Evolutionary conservation across 176 grass and related monocot genomes (phyloP), one percentile per base, ranked within the genome.

Genomic region (Aegilops sharonensis): DNA sequence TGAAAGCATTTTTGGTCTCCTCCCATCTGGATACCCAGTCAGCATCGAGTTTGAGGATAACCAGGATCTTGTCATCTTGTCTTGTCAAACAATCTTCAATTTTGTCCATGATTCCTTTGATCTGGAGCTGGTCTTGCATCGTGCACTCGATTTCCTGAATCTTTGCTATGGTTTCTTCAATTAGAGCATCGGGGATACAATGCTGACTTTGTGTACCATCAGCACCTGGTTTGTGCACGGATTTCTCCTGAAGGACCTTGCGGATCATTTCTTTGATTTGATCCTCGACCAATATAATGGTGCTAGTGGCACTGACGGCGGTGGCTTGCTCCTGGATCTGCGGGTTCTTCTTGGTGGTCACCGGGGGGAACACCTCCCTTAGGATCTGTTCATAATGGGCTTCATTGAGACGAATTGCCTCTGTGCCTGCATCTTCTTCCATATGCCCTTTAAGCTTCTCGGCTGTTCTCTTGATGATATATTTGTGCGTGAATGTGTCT

Each of bases 251-350:
- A 17, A 67, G 29, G 64, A 67, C 14, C 13, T 67, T 67, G 3
- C 24, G 11, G 39, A 87, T 72, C 27, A 87, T 73, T 80, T 81
- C 9, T 64, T 64, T 87, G 68, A 80, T 50, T 37, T 37, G 20
- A 8, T 20, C 56, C 9, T 72, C 76, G 6, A 4, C 48, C 47
- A 59, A n/a, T 72, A 54, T 17, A 54, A 14, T 27, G 0, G 67
- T 40, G 0, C 13, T 17, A 32, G 15, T 54, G 50, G 15, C 0
- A 1, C 14, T 54, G 30, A 10, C 13, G 5, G 36, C 31, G 4
- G 0, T n/a, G 31, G 2, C 23, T 31, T 60, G 64, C 43, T 85
- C 40, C 2, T 25, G 42, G 30, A 6, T 1, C 30, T 77, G 3
- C 0, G 3, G 20, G 5, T 2, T 0, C 15, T 17, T 18, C 50